Percentiles rank a stretch among this genome's conserved stretches.
Evolutionary conservation across 2,329 filamentous ascomycete genomes (phyloP).

Genomic region (Hyphodiscus sp.): DNA sequence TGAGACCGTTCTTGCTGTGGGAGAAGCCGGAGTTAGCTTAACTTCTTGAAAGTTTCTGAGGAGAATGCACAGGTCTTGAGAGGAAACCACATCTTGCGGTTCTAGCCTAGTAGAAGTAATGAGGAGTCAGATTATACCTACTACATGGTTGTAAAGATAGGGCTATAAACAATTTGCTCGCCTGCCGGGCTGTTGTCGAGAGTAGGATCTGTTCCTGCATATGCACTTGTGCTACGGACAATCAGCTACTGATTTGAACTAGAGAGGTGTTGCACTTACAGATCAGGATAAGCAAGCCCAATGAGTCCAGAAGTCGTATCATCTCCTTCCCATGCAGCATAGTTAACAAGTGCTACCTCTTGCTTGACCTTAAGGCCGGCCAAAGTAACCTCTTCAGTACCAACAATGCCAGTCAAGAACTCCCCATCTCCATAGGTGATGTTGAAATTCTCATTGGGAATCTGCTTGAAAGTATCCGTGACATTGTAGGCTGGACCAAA

Average conservation of each 20-base stretch:
- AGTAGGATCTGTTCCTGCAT: slow-evolving; percentile 25
- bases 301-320: slow-evolving; percentile 40
- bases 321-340: slow-evolving; percentile 38
- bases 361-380: slow-evolving; percentile 41
- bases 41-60: too few species aligned
- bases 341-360: slow-evolving; percentile 39
- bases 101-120: too few species aligned
- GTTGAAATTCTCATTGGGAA: slow-evolving; percentile 36
- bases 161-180: slow-evolving; percentile 34
- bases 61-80: too few species aligned
- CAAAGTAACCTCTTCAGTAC: slow-evolving; percentile 36
- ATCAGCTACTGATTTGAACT: not conserved
- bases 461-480: slow-evolving; percentile 30
- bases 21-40: too few species aligned
- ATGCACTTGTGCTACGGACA: slow-evolving; percentile 22
- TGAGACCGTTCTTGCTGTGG: slow-evolving; percentile 31
- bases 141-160: slow-evolving; percentile 43
- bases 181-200: slow-evolving; percentile 23
- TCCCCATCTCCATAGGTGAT: slow-evolving; percentile 40
- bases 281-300: slow-evolving; percentile 42
- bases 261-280: slow-evolving; percentile 20
- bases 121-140: too few species aligned
- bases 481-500: slow-evolving; percentile 12
- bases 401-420: slow-evolving; percentile 34
- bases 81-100: too few species aligned